phyloP scores from a whole-genome alignment of 495 filamentous ascomycete species.

The Xylaria palmicola region DNA sequence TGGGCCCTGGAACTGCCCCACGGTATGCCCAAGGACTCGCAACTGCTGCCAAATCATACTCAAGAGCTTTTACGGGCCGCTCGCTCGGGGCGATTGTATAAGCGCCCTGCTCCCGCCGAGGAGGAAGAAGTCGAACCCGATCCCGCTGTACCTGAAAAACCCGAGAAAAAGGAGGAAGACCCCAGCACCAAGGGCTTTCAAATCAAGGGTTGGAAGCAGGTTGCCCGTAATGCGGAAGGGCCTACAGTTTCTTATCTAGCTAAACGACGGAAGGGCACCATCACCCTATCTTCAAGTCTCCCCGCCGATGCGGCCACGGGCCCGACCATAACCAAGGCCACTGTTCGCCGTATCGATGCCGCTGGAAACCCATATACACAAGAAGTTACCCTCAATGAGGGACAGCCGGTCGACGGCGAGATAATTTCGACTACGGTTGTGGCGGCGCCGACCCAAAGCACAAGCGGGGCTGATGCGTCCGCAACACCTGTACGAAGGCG shows the following conservation, averaged over 20 bases:
- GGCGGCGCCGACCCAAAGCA: conserved; percentile 30
- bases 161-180: conserved; percentile 48
- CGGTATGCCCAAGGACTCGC: conserved; percentile 83
- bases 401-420: conserved; percentile 78
- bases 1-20: conserved; percentile 60
- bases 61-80: conserved; percentile 84
- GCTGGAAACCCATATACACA: conserved; percentile 77
- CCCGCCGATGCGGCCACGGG: conserved; percentile 41
- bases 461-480: conserved; percentile 27
- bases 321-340: conserved; percentile 66
- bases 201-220: conserved; percentile 72
- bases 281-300: conserved; percentile 46
- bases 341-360: conserved; percentile 72
- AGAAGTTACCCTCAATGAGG: conserved; percentile 77
- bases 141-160: conserved; percentile 41
- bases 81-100: conserved; percentile 70
- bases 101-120: conserved; percentile 50
- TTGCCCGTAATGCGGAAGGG: conserved; percentile 74
- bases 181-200: conserved; percentile 67
- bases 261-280: conserved; percentile 74
- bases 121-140: conserved; percentile 52
- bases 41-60: conserved; percentile 73
- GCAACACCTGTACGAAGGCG: conserved; percentile 52
- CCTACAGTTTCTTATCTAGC: conserved; percentile 79
- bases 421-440: conserved; percentile 60